Evolutionary conservation across 2,329 filamentous ascomycete species (phyloP).

Genomic region (Magnaporthiopsis rhizophila): DNA sequence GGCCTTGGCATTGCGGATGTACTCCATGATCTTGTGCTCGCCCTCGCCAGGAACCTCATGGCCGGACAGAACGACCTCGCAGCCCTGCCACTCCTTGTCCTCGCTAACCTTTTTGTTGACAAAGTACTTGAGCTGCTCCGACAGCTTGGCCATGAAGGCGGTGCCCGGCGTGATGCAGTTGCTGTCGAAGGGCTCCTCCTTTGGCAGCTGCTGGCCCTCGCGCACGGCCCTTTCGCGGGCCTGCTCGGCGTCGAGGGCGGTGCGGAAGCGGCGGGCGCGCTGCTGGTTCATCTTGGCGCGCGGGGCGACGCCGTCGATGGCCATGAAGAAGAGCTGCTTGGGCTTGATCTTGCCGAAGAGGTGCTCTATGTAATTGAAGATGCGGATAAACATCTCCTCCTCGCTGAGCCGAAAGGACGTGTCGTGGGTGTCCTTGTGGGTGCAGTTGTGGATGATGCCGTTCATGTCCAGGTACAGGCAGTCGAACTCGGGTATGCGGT

Average conservation of each 20-base stretch:
- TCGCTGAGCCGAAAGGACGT: slow-evolving; percentile 88
- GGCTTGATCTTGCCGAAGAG: slow-evolving; percentile 98
- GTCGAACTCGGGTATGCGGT: slow-evolving; percentile 98
- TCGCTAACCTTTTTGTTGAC: slow-evolving; percentile 98
- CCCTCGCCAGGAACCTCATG: slow-evolving; percentile 97
- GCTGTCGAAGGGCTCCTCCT: slow-evolving; percentile 94
- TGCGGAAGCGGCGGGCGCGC: slow-evolving; percentile 87
- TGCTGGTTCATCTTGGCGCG: slow-evolving; percentile 99
- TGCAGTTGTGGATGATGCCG: slow-evolving; percentile 99
- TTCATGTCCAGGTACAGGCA: slow-evolving; percentile 98
- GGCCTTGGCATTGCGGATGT: slow-evolving; percentile 94
- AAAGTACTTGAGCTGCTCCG: slow-evolving; percentile 92
- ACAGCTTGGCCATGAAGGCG: slow-evolving; percentile 95
- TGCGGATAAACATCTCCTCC: slow-evolving; percentile 99
- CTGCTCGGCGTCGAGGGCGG: slow-evolving; percentile 81
- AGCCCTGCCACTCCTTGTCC: slow-evolving; percentile 94
- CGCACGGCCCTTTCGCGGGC: slow-evolving; percentile 86
- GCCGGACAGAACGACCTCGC: slow-evolving; percentile 90
- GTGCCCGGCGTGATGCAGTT: slow-evolving; percentile 98
- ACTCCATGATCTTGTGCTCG: slow-evolving; percentile 99
- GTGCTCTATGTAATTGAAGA: slow-evolving; percentile 99
- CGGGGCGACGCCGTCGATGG: slow-evolving; percentile 93
- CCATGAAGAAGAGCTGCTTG: slow-evolving; percentile 98
- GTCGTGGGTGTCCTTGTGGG: slow-evolving; percentile 91
- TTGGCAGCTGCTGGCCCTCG: slow-evolving; percentile 87